These are phyloP conservation scores for Talaromyces proteolyticus DNA, from an alignment of 495 filamentous ascomycete species.

Conservation along the genomic window DNA sequence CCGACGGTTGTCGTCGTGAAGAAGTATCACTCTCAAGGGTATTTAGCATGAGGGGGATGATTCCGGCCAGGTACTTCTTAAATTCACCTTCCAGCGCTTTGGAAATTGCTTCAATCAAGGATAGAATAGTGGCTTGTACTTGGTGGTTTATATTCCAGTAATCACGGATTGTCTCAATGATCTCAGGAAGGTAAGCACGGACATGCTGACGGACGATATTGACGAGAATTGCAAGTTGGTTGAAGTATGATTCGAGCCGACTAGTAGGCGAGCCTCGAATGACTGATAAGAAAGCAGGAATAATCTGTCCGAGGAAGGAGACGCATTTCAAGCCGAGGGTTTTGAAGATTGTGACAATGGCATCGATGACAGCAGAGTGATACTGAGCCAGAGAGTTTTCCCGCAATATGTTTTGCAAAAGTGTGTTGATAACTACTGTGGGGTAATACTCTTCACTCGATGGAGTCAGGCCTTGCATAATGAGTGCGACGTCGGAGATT, in stretches of 20 bases:
- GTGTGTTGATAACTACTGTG: constrained; percentile 92
- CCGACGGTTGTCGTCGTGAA: constrained; percentile 66
- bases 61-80: constrained; percentile 80
- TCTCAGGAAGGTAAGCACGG: constrained; percentile 74
- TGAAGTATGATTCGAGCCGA: constrained; percentile 91
- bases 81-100: constrained; percentile 93
- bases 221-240: constrained; percentile 86
- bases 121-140: constrained; percentile 83
- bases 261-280: constrained; percentile 68
- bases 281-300: constrained; percentile 86
- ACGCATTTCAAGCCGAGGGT: constrained; percentile 94
- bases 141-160: constrained; percentile 75
- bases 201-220: constrained; percentile 96
- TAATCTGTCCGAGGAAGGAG: constrained; percentile 83
- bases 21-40: constrained; percentile 84
- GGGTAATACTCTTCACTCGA: constrained; percentile 98
- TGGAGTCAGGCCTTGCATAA: constrained; percentile 96
- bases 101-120: constrained; percentile 88
- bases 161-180: constrained; percentile 76
- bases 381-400: constrained; percentile 83
- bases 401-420: constrained; percentile 79
- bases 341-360: constrained; percentile 97
- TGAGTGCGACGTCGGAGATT: constrained; percentile 89
- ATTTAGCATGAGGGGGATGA: constrained; percentile 88
- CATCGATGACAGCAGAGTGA: constrained; percentile 94